phyloP scores from a whole-genome alignment of 31 red algal species.

The Porphyra umbilicalis region DNA sequence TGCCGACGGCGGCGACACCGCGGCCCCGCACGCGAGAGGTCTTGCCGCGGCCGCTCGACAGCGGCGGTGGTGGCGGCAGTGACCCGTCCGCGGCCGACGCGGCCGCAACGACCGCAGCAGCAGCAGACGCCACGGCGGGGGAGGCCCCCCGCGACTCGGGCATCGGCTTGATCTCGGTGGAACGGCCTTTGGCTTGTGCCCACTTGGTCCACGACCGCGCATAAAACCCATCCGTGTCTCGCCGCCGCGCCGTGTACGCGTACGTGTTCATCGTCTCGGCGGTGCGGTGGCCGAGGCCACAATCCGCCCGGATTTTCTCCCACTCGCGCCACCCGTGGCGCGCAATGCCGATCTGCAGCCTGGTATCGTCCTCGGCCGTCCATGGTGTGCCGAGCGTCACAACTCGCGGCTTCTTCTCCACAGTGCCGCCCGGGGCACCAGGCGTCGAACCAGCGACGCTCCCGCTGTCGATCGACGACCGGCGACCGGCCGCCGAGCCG shows the following conservation, averaged over 20 bases:
- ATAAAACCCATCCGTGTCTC: background rate
- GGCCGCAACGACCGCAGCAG: background rate
- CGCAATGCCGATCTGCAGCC: background rate
- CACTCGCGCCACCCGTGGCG: background rate
- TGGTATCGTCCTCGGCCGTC: background rate
- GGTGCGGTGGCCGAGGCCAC: background rate
- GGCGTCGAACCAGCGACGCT: too few relatives aligned
- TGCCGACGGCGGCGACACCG: background rate
- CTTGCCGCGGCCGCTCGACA: background rate
- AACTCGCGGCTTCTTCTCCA: background rate
- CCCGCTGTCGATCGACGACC: too few relatives aligned
- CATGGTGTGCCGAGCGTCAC: background rate
- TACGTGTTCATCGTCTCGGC: background rate
- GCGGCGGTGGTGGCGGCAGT: background rate
- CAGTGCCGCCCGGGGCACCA: background rate
- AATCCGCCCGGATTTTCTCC: background rate
- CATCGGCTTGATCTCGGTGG: background rate
- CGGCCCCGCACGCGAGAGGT: background rate
- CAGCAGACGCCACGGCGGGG: background rate
- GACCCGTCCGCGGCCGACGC: background rate
- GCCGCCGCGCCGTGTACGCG: background rate
- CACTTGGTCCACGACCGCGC: background rate
- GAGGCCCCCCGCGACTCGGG: background rate
- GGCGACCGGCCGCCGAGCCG: too few relatives aligned
- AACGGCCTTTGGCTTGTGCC: background rate